phyloP scores from a whole-genome alignment of 768 basidiomycete genomes.

The Phylloporus scabripes region DNA sequence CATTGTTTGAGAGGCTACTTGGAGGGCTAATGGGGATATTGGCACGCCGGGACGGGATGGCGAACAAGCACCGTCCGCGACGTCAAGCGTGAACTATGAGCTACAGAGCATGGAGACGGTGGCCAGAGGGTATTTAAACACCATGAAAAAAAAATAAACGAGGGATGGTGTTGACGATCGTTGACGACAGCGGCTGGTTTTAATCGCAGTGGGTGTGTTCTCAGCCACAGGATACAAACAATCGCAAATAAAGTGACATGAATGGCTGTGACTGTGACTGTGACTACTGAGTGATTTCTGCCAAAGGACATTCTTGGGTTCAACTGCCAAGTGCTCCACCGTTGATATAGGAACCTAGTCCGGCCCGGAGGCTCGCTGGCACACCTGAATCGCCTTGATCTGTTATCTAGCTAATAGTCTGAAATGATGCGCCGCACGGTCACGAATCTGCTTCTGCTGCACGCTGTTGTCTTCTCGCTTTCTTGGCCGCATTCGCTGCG shows the following conservation, averaged over 20 bases:
- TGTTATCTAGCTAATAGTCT: neutral
- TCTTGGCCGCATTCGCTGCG: slow-evolving; percentile 87
- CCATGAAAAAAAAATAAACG: slow-evolving; percentile 34
- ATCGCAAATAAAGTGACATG: slow-evolving; percentile 8
- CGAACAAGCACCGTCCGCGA: slow-evolving; percentile 52
- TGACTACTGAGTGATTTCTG: slow-evolving; percentile 27
- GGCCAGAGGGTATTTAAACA: slow-evolving; percentile 39
- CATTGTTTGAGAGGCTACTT: slow-evolving; percentile 39
- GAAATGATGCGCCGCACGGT: no score
- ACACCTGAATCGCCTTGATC: no score
- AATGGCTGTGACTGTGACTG: neutral
- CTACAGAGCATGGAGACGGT: slow-evolving; percentile 24
- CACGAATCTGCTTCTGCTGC: slow-evolving; percentile 38
- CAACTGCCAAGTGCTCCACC: neutral
- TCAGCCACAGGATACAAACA: slow-evolving; percentile 26
- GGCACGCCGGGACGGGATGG: slow-evolving; percentile 33
- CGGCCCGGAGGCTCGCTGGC: neutral
- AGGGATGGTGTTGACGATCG: slow-evolving; percentile 44
- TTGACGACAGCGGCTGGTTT: slow-evolving; percentile 37
- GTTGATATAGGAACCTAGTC: slow-evolving; percentile 13
- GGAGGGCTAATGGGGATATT: no score
- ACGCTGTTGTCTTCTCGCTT: slow-evolving; percentile 66
- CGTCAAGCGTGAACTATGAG: slow-evolving; percentile 48
- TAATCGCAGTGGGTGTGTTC: slow-evolving; percentile 20
- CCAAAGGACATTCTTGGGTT: slow-evolving; percentile 17